phyloP scores from a whole-genome alignment of 495 filamentous ascomycete genomes.

The Aspergillus affinis region DNA sequence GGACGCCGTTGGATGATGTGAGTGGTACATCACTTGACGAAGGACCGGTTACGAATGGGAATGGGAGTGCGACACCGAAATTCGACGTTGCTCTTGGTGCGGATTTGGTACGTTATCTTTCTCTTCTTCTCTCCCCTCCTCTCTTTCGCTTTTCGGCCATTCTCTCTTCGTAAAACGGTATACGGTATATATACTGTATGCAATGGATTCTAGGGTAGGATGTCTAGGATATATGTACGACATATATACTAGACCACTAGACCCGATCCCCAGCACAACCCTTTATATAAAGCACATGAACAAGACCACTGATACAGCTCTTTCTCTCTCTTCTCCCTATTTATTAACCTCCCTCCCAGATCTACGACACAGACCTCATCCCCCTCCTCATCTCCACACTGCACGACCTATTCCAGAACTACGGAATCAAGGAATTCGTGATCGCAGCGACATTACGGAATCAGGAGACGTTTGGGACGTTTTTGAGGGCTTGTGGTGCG shows the following conservation, averaged over 20 bases:
- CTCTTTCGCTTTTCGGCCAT: too few relatives aligned
- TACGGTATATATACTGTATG: not conserved
- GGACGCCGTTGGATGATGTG: slow-evolving; percentile 23
- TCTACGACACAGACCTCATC: slow-evolving; percentile 61
- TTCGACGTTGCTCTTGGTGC: slow-evolving; percentile 53
- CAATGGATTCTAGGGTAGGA: too few relatives aligned
- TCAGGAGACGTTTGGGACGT: slow-evolving; percentile 58
- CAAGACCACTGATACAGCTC: too few relatives aligned
- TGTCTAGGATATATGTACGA: not conserved
- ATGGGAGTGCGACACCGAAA: not conserved
- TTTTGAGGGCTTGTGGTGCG: slow-evolving; percentile 58
- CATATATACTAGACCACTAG: not conserved
- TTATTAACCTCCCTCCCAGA: slow-evolving; percentile 49
- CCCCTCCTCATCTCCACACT: slow-evolving; percentile 59
- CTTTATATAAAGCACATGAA: too few relatives aligned
- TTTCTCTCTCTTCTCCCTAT: too few relatives aligned
- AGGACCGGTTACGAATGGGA: not conserved
- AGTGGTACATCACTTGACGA: not conserved
- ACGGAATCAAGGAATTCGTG: slow-evolving; percentile 47
- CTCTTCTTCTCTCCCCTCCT: not conserved
- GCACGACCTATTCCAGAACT: slow-evolving; percentile 51
- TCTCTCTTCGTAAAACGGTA: too few relatives aligned
- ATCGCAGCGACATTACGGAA: slow-evolving; percentile 64
- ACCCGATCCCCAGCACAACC: too few relatives aligned
- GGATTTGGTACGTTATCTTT: slow-evolving; percentile 40